These are phyloP conservation scores for Populus trichocarpa DNA, from an alignment of 441 rosid species.

Conservation along the genomic window DNA sequence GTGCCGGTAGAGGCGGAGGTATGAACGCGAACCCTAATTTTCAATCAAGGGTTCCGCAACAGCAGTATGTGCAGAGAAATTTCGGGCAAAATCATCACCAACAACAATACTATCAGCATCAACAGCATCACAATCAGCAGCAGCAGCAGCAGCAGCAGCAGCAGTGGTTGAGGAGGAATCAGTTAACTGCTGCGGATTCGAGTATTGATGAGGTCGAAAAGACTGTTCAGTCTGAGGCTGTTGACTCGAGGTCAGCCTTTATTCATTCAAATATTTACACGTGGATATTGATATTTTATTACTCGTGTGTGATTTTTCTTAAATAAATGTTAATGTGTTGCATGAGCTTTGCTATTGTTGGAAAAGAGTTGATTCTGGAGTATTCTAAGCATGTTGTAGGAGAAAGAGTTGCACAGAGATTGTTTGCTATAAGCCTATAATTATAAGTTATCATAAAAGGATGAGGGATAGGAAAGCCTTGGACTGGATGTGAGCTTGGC, in stretches of 20 bases:
- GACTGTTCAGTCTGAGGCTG: slow-evolving; percentile 74
- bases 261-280: neutral
- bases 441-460: neutral
- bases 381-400: neutral
- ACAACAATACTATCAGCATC: slow-evolving; percentile 37
- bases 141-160: slow-evolving; percentile 41
- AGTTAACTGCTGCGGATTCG: slow-evolving; percentile 42
- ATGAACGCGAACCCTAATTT: slow-evolving; percentile 52
- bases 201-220: slow-evolving; percentile 70
- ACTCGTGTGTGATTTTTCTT: neutral
- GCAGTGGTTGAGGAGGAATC: slow-evolving; percentile 72
- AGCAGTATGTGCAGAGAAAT: slow-evolving; percentile 79
- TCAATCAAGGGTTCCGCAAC: slow-evolving; percentile 68
- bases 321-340: neutral
- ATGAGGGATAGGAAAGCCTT: neutral
- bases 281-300: neutral
- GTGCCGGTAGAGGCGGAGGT: slow-evolving; percentile 72
- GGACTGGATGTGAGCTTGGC: neutral
- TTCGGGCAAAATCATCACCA: slow-evolving; percentile 52
- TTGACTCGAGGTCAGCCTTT: slow-evolving; percentile 58
- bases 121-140: slow-evolving; percentile 34
- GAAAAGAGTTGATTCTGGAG: neutral
- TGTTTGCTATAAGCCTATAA: neutral
- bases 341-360: neutral
- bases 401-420: neutral